Evolutionary conservation across 1,284 basidiomycete genomes (phyloP).

Genomic region (Abortiporus biennis): DNA sequence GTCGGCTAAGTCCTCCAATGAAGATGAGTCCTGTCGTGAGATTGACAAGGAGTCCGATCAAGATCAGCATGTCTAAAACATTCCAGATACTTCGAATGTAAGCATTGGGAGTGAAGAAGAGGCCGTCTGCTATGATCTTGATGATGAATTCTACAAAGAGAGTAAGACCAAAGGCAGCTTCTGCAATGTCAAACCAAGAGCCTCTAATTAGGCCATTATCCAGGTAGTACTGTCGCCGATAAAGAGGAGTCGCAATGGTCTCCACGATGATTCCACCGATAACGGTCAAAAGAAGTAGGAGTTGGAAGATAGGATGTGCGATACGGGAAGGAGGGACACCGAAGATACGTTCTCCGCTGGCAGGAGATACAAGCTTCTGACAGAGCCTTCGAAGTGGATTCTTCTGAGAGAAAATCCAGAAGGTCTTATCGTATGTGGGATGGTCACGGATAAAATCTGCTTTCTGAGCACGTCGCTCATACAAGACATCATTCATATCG

Average conservation of each 20-base stretch:
- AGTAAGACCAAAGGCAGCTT: slow-evolving; percentile 69
- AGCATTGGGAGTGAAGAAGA: slow-evolving; percentile 90
- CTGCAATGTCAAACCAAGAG: slow-evolving; percentile 88
- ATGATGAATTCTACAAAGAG: slow-evolving; percentile 85
- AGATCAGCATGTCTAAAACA: slow-evolving; percentile 83
- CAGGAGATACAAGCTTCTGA: slow-evolving; percentile 81
- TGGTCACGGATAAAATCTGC: slow-evolving; percentile 88
- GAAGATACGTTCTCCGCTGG: slow-evolving; percentile 82
- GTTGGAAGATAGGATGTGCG: slow-evolving; percentile 71
- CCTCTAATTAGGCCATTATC: slow-evolving; percentile 54
- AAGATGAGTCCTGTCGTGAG: slow-evolving; percentile 75
- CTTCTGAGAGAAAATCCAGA: slow-evolving; percentile 87
- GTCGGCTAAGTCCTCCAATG: slow-evolving; percentile 75
- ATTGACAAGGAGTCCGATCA: slow-evolving; percentile 80
- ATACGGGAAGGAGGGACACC: slow-evolving; percentile 64
- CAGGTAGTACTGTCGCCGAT: slow-evolving; percentile 73
- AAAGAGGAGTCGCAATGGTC: slow-evolving; percentile 80
- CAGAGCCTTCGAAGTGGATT: slow-evolving; percentile 74
- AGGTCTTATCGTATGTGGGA: slow-evolving; percentile 86
- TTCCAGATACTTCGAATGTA: slow-evolving; percentile 94
- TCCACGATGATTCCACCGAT: slow-evolving; percentile 84
- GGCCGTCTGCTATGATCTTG: slow-evolving; percentile 92
- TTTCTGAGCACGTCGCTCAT: slow-evolving; percentile 77
- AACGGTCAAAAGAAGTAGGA: slow-evolving; percentile 73
- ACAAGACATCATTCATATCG: slow-evolving; percentile 53